These are phyloP conservation scores for Boletellus ananiceps DNA, from an alignment of 768 basidiomycete genomes.

Conservation along the genomic window DNA sequence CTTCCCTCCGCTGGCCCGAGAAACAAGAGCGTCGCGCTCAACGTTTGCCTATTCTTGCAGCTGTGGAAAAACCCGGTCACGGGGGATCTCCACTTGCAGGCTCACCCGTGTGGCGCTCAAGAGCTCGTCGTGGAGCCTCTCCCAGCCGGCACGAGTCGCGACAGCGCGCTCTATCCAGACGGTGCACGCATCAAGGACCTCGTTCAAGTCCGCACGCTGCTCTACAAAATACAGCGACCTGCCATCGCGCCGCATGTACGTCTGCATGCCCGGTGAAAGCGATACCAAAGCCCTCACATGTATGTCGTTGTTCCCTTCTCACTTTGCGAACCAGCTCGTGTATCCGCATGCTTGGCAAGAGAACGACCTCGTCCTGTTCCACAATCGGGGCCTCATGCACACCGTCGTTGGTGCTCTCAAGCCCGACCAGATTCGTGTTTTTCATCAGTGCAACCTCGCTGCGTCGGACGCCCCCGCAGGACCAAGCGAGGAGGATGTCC, in stretches of 20 bases:
- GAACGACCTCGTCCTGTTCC: conserved; percentile 65
- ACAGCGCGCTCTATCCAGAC: conserved; percentile 75
- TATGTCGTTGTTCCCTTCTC: neutral
- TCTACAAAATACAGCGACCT: conserved; percentile 87
- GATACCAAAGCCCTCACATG: too few relatives aligned
- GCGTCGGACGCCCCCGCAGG: conserved; percentile 47
- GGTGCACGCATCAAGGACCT: conserved; percentile 75
- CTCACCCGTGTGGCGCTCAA: conserved; percentile 74
- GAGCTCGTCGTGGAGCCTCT: conserved; percentile 73
- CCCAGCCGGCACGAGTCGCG: conserved; percentile 50
- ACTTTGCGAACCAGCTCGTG: conserved; percentile 46
- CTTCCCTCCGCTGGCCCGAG: neutral
- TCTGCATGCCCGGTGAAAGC: neutral
- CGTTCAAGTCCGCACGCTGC: conserved; percentile 60
- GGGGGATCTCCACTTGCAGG: conserved; percentile 78
- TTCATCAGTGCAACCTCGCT: conserved; percentile 58
- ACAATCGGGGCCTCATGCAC: conserved; percentile 68
- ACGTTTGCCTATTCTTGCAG: conserved; percentile 30
- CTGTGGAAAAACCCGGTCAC: conserved; percentile 93
- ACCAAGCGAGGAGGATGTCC: conserved; percentile 43
- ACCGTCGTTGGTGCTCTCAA: conserved; percentile 63
- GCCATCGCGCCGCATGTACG: conserved; percentile 73
- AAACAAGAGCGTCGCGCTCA: neutral
- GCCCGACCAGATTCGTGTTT: conserved; percentile 43
- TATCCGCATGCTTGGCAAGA: conserved; percentile 87